Conservation (phyloP, 768 basidiomycete genomes). For the Suillus americanus region DNA sequence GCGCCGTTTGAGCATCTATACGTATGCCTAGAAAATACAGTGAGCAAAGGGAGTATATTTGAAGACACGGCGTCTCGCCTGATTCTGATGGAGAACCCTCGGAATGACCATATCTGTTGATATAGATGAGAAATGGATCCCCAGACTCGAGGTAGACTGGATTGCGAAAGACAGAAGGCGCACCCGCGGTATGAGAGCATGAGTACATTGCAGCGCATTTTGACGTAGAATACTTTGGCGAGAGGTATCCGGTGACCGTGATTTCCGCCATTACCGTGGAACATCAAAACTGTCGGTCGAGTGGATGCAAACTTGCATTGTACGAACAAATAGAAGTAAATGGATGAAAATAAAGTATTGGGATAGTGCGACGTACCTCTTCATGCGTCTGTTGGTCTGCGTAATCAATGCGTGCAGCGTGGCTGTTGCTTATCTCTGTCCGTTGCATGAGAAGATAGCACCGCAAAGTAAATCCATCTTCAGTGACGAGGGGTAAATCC, state of each 20-base stretch:
- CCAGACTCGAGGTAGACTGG: neutral
- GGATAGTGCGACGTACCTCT: conserved; percentile 43
- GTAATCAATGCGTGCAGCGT: conserved; percentile 35
- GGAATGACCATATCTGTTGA: conserved; percentile 77
- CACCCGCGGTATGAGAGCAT: conserved; percentile 94
- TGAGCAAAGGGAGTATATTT: neutral
- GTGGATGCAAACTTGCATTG: conserved; percentile 38
- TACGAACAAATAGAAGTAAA: neutral
- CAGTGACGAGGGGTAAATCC: conserved; percentile 67
- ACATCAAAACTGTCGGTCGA: conserved; percentile 88
- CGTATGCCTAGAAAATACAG: conserved; percentile 56
- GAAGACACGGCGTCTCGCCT: conserved; percentile 42
- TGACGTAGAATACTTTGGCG: conserved; percentile 75
- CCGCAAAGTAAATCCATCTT: conserved; percentile 69
- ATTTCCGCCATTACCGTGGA: conserved; percentile 90
- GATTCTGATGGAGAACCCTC: conserved; percentile 86
- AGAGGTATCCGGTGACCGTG: conserved; percentile 89
- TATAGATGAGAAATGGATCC: neutral
- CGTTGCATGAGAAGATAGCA: conserved; percentile 77
- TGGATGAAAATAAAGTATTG: neutral
- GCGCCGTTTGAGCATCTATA: conserved; percentile 81
- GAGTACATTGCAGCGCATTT: conserved; percentile 89
- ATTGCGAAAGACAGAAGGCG: conserved; percentile 21
- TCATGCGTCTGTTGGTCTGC: conserved; percentile 49
- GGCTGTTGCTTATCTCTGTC: conserved; percentile 40